Evolutionary conservation across 2,329 filamentous ascomycete genomes (phyloP).

Genomic region (Sporothrix phasma): DNA sequence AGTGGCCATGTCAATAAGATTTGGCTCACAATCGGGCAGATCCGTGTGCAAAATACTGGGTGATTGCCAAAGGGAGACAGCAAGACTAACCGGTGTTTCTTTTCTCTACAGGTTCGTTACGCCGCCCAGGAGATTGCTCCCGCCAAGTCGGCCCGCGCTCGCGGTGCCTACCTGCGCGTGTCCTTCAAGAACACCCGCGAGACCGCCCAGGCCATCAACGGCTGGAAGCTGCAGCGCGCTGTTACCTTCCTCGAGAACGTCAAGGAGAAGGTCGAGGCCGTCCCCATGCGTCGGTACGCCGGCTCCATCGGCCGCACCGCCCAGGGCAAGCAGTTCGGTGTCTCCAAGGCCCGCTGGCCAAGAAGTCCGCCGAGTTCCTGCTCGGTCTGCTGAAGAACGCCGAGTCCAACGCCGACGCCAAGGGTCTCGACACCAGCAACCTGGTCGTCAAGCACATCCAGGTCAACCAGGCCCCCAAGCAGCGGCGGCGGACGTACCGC

Average conservation of each 20-base stretch:
- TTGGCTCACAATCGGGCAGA: not conserved
- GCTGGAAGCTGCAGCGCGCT: slow-evolving; percentile 94
- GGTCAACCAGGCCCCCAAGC: slow-evolving; percentile 99
- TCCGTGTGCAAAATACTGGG: not conserved
- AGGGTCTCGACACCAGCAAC: slow-evolving; percentile 95
- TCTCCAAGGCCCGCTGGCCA: slow-evolving; percentile 95
- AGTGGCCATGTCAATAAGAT: not conserved
- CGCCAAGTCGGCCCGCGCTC: slow-evolving; percentile 92
- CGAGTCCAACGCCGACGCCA: slow-evolving; percentile 92
- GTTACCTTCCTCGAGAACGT: slow-evolving; percentile 98
- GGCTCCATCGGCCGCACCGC: slow-evolving; percentile 91
- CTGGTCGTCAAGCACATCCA: slow-evolving; percentile 99
- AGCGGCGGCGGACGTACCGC: slow-evolving; percentile 98
- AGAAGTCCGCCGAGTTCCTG: slow-evolving; percentile 98
- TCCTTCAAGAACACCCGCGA: slow-evolving; percentile 99
- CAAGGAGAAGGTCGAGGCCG: slow-evolving; percentile 89
- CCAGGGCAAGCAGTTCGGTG: slow-evolving; percentile 99
- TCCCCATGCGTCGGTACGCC: slow-evolving; percentile 96
- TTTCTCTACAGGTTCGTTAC: slow-evolving; percentile 70
- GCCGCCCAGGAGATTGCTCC: slow-evolving; percentile 78
- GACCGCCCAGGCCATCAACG: slow-evolving; percentile 98
- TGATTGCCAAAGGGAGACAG: not conserved
- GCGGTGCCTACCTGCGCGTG: slow-evolving; percentile 97
- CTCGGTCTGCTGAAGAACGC: slow-evolving; percentile 96
- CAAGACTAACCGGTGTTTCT: slow-evolving; percentile 15